Evolutionary conservation across 345 rosid species (phyloP), one percentile per base, ranked within the genome.

Genomic region (Eutrema heterophyllum): DNA sequence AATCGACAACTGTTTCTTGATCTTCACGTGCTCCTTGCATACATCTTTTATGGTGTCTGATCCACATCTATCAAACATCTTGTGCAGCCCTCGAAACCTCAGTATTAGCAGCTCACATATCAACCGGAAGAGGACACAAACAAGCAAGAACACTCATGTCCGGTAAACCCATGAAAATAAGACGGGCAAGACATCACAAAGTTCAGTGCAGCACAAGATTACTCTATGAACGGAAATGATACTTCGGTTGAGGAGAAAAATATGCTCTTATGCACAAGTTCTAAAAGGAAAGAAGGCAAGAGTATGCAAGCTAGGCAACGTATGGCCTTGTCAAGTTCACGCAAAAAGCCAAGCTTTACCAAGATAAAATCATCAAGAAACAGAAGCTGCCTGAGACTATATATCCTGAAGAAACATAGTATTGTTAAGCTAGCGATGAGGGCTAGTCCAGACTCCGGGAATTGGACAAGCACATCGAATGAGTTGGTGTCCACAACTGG

Each of bases 81-180:
- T 80, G 40, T 78, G 83, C 15, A 92, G 77, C 14, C 92, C 91
- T 45, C 79, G 70, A 4, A 92, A 85, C 80, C 92, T 84, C 24
- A 89, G 82, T 29, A 84, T 89, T 76, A 89, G 94, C 32, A 92
- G 86, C 87, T 88, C 96, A 54, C 96, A 92, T n/a, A 96, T 92
- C 76, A 88, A 30, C 64, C 92, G 75, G 58, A 92, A 92, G 70
- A 89, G 67, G 9, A 89, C 80, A 55, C 94, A 89, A 5, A 88
- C 88, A 11, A 89, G 75, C 74, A 92, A 68, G 78, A 88, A 84
- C 43, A 89, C 76, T 1, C 86, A 86, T 2, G 91, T 89, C 33
- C 96, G 80, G 56, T 92, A 89, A 52, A 86, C 80, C 96, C 96
- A 87, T 8, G 92, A 86, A 6, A 70, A 78, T 51, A 92, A 57